These are phyloP conservation scores for Haberlea rhodopensis DNA, from an alignment of 257 asterid genomes.

Conservation along the genomic window DNA sequence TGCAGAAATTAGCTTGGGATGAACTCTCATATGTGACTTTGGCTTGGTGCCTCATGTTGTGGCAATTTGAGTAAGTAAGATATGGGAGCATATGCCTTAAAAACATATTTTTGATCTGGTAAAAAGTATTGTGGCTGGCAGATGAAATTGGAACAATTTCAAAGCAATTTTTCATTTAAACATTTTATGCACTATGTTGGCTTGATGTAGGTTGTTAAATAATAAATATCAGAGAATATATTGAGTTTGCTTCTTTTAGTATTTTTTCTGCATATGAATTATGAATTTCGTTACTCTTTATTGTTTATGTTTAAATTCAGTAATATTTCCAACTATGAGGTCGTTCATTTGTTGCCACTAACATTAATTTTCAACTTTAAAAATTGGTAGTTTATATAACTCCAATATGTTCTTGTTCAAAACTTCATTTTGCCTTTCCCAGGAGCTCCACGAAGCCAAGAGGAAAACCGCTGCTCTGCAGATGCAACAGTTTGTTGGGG, in stretches of 20 bases:
- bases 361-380: constrained; percentile 7
- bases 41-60: background rate
- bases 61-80: background rate
- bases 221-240: background rate
- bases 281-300: constrained; percentile 14
- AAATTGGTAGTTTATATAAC: background rate
- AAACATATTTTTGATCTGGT: no score
- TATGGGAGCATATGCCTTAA: background rate
- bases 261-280: background rate
- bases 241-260: background rate
- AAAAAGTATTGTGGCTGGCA: background rate
- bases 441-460: constrained; percentile 91
- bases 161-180: background rate
- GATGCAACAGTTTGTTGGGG: constrained; percentile 98
- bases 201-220: background rate
- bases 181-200: background rate
- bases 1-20: background rate
- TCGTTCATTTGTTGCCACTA: background rate
- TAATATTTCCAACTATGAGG: background rate
- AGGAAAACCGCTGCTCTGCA: constrained; percentile 93
- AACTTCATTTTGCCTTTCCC: constrained; percentile 22
- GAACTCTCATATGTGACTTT: background rate
- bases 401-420: background rate
- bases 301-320: background rate
- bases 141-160: background rate